Conservation (phyloP, 306 rosid genomes). For the Acacia melanoxylon region DNA sequence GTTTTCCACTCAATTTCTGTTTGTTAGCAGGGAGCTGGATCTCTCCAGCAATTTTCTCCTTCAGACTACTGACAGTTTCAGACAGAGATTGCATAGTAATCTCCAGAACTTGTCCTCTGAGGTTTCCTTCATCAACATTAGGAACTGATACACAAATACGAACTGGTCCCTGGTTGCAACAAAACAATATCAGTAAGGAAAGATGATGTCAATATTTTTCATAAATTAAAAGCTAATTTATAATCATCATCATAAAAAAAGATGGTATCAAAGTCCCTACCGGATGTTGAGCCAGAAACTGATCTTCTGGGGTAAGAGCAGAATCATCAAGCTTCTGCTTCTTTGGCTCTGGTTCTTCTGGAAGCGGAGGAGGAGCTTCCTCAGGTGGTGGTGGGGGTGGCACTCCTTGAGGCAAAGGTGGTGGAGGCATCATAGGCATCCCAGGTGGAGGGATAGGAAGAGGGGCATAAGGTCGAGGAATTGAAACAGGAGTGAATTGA, state of each 20-base stretch:
- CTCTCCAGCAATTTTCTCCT: conserved; percentile 97
- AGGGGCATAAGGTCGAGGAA: conserved; percentile 59
- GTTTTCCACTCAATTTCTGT: conserved; percentile 94
- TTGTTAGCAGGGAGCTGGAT: conserved; percentile 97
- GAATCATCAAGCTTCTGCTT: conserved; percentile 86
- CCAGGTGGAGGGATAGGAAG: conserved; percentile 54
- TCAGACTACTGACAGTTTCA: conserved; percentile 84
- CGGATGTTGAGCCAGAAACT: conserved; percentile 84
- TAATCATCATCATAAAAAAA: background rate
- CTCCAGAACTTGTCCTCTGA: conserved; percentile 80
- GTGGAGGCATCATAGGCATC: conserved; percentile 85
- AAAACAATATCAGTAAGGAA: conserved; percentile 8
- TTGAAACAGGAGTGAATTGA: conserved; percentile 58
- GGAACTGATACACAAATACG: conserved; percentile 76
- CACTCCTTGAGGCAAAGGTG: conserved; percentile 83
- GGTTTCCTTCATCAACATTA: conserved; percentile 91
- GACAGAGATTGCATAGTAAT: conserved; percentile 76
- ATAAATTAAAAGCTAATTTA: background rate
- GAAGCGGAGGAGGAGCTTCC: conserved; percentile 97
- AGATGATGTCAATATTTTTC: background rate
- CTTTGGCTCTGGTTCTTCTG: conserved; percentile 96
- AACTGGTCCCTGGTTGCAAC: conserved; percentile 65
- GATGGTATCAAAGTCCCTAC: conserved; percentile 34
- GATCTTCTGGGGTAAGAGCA: conserved; percentile 83
- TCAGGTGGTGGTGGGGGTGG: conserved; percentile 96